Evolutionary conservation across 805 yeast genomes (phyloP), one percentile per base, ranked within the genome.

Genomic region (Diddensiella santjacobensis): DNA sequence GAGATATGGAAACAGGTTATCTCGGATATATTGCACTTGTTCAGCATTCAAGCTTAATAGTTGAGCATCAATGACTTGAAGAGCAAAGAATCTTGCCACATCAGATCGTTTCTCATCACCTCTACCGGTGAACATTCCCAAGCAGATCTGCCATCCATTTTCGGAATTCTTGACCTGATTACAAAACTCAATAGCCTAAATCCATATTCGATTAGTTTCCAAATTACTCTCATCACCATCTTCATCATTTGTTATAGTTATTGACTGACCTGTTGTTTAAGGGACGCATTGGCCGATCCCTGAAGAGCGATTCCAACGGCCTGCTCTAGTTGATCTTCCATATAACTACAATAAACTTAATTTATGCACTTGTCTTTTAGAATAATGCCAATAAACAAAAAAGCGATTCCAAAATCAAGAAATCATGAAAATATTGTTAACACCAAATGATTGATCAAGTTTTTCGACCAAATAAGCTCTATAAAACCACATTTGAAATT

Each of bases 291-390:
- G 6, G 83, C 77, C 22, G 81, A 72, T 24, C 86, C 83, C 64
- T 81, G 80, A 46, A 85, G 77, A 4, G 96, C 96, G 53, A 88
- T 80, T 53, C 79, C 82, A 42, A 90, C 93, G 37, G 96, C 96
- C 69, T 87, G 93, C 65, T 79, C 87, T 59, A 90, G 83, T 71
- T 89, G 95, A 45, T 68, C 70, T 48, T 67, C 71, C 71, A 66
- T 66, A 40, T 31, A 39, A 31, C 30, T 18, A 11, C 11, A 26
- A 26, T 13, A 26, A 13, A 13, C 31, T 13, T 26, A 26, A 26
- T 13, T 26, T 8, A n/a, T n/a, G n/a, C n/a, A n/a, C n/a, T n/a
- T n/a, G n/a, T n/a, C n/a, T n/a, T n/a, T n/a, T n/a, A n/a, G n/a
- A n/a, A n/a, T n/a, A n/a, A n/a, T n/a, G n/a, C n/a, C n/a, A n/a